Base-by-base conservation (phyloP, 1,284 basidiomycete genomes). In the Fomitopsis schrenkii region DNA sequence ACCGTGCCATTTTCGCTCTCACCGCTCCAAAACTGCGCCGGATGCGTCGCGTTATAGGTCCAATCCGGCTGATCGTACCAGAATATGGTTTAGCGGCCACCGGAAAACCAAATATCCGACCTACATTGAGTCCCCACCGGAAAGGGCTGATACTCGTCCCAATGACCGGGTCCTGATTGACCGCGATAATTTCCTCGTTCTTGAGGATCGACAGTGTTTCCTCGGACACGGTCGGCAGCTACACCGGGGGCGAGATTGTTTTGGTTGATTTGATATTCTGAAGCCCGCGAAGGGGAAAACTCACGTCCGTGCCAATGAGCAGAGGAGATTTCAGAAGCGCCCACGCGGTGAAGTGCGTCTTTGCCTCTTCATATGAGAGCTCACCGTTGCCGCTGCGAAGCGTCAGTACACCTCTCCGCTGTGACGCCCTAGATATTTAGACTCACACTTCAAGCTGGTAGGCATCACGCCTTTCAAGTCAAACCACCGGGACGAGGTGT, bases 281-380 rank as follows among this genome's bases (percentile, higher is more conserved):
- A 15, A 3, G 38, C 9, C 9, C 14, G 38, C 33, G 15, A 12
- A 45, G 3, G 8, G 12, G 38, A 40, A 14, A 40, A 50, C 67
- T 42, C 53, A 79, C 77, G 60, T 78, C 74, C 1, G 78, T 77
- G 10, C 77, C 74, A 59, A 84, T 80, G 57, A 85, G 70, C 6
- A 84, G 73, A 14, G 83, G 84, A 0, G 83, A 84, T 68, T 84
- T 85, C 79, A 86, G 81, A 30, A 88, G 73, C 19, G 85, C 84
- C 86, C 86, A 87, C 3, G 82, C 84, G 0, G 83, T 86, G 71
- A 86, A 87, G 66, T 86, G 84, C 1, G 84, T 78, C 70, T 87
- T 86, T 7, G 79, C 71, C 71, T 87, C 86, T 28, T 87, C 84
- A 64, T 75, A 81, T 2, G 82, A 84, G 50, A 87, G 75, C 26